phyloP scores from a whole-genome alignment of 495 filamentous ascomycete genomes.

The Hyaloscypha bicolor region DNA sequence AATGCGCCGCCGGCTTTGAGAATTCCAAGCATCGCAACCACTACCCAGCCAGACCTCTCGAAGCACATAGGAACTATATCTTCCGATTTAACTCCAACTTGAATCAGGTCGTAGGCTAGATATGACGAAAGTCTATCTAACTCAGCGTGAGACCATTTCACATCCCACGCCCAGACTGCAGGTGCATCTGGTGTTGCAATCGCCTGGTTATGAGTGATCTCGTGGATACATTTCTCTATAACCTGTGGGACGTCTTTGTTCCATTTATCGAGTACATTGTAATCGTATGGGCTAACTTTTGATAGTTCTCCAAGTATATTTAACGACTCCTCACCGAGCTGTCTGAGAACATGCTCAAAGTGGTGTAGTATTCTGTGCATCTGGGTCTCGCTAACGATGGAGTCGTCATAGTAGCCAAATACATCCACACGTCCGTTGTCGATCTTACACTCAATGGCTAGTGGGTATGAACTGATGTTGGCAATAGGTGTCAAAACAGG shows the following conservation, averaged over 20 bases:
- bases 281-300: too few relatives aligned
- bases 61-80: constrained; percentile 35
- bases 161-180: constrained; percentile 36
- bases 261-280: not conserved
- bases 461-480: too few relatives aligned
- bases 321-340: too few relatives aligned
- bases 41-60: constrained; percentile 46
- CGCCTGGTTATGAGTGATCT: constrained; percentile 46
- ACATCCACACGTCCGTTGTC: too few relatives aligned
- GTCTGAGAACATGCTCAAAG: too few relatives aligned
- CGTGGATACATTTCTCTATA: constrained; percentile 45
- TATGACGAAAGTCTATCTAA: constrained; percentile 10
- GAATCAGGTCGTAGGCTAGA: constrained; percentile 9
- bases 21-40: constrained; percentile 45
- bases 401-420: too few relatives aligned
- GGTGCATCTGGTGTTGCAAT: constrained; percentile 20
- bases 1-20: constrained; percentile 46
- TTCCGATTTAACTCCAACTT: constrained; percentile 5
- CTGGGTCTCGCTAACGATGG: too few relatives aligned
- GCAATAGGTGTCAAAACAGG: not conserved
- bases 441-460: too few relatives aligned
- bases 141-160: constrained; percentile 35
- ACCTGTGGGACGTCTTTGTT: not conserved
- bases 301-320: too few relatives aligned
- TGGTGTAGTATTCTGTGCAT: too few relatives aligned